phyloP scores from a whole-genome alignment of 2,329 filamentous ascomycete genomes.

The Fusarium nodosum region DNA sequence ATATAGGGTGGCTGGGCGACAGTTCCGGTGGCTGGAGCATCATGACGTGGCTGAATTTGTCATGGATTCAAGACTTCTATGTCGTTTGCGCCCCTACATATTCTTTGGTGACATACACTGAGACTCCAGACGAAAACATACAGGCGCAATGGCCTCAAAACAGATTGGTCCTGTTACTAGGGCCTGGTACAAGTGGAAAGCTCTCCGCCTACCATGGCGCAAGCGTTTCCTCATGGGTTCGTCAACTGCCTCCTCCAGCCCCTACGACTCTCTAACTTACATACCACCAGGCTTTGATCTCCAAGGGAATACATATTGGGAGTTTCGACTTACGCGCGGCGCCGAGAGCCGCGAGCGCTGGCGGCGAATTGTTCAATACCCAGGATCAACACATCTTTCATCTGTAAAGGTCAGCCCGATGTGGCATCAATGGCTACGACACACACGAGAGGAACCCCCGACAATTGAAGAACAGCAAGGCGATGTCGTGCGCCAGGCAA shows the following conservation, averaged over 20 bases:
- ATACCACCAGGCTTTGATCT: slow-evolving; percentile 69
- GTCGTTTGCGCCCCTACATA: slow-evolving; percentile 33
- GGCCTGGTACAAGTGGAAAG: slow-evolving; percentile 73
- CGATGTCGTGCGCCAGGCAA: slow-evolving; percentile 66
- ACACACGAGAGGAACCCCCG: slow-evolving; percentile 68
- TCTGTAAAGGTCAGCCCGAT: slow-evolving; percentile 70
- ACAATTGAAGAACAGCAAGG: slow-evolving; percentile 68
- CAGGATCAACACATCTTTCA: slow-evolving; percentile 65
- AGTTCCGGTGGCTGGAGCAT: slow-evolving; percentile 36
- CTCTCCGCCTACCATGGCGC: slow-evolving; percentile 73
- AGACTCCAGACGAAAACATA: slow-evolving; percentile 20
- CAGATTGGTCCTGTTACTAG: slow-evolving; percentile 56
- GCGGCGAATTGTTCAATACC: slow-evolving; percentile 74
- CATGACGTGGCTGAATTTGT: slow-evolving; percentile 27
- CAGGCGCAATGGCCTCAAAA: slow-evolving; percentile 53
- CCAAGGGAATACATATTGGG: slow-evolving; percentile 77
- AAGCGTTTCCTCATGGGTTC: slow-evolving; percentile 73
- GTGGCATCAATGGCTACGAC: slow-evolving; percentile 78
- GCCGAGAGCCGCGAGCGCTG: slow-evolving; percentile 59
- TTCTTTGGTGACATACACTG: slow-evolving; percentile 16
- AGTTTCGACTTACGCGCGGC: slow-evolving; percentile 68
- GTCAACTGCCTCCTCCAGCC: slow-evolving; percentile 40
- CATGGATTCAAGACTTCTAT: slow-evolving; percentile 34
- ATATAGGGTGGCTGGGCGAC: slow-evolving; percentile 35
- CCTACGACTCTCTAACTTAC: slow-evolving; percentile 36